These are phyloP conservation scores for Starmerella riodocensis DNA, from an alignment of 805 yeast genomes.

Conservation along the genomic window DNA sequence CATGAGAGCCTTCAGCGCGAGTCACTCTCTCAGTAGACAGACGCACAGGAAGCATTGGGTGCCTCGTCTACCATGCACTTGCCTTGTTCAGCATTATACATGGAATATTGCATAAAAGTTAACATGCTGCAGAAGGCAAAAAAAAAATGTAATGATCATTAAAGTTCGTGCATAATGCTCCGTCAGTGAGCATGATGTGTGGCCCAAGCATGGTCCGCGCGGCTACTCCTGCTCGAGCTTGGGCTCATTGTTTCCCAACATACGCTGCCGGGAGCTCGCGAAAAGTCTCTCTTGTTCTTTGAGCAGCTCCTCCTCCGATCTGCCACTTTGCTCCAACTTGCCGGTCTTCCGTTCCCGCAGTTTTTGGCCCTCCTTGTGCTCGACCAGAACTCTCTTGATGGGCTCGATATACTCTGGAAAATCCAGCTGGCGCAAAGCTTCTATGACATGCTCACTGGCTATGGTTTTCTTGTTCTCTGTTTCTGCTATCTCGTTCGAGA, in stretches of 20 bases:
- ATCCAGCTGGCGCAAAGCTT: conserved; percentile 77
- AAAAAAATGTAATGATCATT: not conserved
- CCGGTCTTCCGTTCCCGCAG: conserved; percentile 79
- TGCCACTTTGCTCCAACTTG: conserved; percentile 84
- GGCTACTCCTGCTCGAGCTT: conserved; percentile 3
- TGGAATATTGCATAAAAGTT: not conserved
- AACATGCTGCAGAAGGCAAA: not conserved
- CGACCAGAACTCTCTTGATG: conserved; percentile 62
- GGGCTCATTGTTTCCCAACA: conserved; percentile 17
- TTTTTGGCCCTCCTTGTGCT: conserved; percentile 78
- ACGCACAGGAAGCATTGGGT: not conserved
- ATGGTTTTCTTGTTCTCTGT: conserved; percentile 92
- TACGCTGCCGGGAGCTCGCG: conserved; percentile 27
- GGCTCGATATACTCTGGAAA: conserved; percentile 74
- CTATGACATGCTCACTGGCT: conserved; percentile 88
- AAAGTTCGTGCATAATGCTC: too few species aligned
- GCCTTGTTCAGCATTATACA: not conserved
- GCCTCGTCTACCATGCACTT: not conserved
- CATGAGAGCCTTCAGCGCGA: conserved; percentile 24
- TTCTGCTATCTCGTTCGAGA: conserved; percentile 91
- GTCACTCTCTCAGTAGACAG: conserved; percentile 14
- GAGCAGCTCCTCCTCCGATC: conserved; percentile 81
- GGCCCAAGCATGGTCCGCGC: not conserved
- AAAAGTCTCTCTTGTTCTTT: conserved; percentile 88
- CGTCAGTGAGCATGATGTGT: too few species aligned